Base-by-base conservation (phyloP, 257 asterid species). In the Verbascum thapsus region DNA sequence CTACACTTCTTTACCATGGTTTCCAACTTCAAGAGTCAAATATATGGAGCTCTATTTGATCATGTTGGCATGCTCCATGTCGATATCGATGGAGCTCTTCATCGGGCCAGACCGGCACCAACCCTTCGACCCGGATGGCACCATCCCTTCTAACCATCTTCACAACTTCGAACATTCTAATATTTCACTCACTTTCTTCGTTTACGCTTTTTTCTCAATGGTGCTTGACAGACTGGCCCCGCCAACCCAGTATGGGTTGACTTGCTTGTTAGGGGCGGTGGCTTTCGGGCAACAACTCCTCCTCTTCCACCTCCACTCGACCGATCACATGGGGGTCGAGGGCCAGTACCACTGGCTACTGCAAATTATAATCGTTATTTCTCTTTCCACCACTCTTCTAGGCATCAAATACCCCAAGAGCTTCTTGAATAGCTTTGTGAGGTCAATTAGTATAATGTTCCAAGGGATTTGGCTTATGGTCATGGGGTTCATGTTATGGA, bases 251-350 rank as follows among this genome's bases (percentile, higher is more conserved):
- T 48, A 74, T 37, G 89, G 78, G 16, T 63, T 90, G 26, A 77
- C 94, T 34, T 62, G 68, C 64, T 15, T 88, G 56, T 80, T 88
- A 0, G 96, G 78, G 0, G 85, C 88, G 0, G 75, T 72, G 51
- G 91, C 95, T 1, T 88, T 85, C 52, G 91, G 72, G 30, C 94
- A 90, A 54, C 83, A 88, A 47, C 83, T 90, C 58, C 88, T 90
- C 39, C 77, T 82, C 74, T 90, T 90, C 78, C 94, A 84, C 75
- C 91, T 90, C 74, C 98, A 90, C 86, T 88, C 98, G 10, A 52
- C 88, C 6, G 96, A 90, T 41, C 98, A 90, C 72, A 83, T 85
- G 98, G 98, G 98, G 0, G 81, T 90, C 20, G 98, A 90, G 81
- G 98, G 95, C 18, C 98, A 85, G 67, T 90, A 88, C 72, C 98